Percentiles rank a stretch among this genome's conserved stretches.
Conservation (phyloP, 2,329 filamentous ascomycete species). For the Venturia aucupariae region DNA sequence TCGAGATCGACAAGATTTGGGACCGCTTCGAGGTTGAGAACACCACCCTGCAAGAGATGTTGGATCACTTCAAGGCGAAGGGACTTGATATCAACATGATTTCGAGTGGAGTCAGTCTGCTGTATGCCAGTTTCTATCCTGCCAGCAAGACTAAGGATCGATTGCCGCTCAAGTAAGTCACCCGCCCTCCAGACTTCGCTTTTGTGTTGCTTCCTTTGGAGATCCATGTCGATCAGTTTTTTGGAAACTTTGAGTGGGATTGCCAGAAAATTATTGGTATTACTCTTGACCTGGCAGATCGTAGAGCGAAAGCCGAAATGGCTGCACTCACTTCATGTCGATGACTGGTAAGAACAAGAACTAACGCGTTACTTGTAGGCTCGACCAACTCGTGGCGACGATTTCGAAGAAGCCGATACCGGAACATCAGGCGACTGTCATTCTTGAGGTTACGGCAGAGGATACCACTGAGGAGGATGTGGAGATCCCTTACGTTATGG, state of each 20-base stretch:
- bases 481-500: conserved; percentile 93
- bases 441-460: conserved; percentile 92
- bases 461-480: conserved; percentile 86
- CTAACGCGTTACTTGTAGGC: conserved; percentile 39
- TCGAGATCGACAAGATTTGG: conserved; percentile 92
- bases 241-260: background rate
- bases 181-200: background rate
- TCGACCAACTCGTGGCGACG: conserved; percentile 78
- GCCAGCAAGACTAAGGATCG: conserved; percentile 76
- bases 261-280: background rate
- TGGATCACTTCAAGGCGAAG: conserved; percentile 68
- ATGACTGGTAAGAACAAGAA: background rate
- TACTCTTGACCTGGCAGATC: too few species aligned
- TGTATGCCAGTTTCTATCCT: conserved; percentile 91
- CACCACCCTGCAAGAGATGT: conserved; percentile 73
- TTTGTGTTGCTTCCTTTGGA: conserved; percentile 23
- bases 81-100: conserved; percentile 85
- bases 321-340: too few species aligned
- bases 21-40: conserved; percentile 89
- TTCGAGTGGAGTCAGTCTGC: conserved; percentile 89
- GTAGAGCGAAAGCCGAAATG: too few species aligned
- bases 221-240: background rate
- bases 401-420: conserved; percentile 91
- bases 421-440: conserved; percentile 85
- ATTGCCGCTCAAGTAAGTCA: conserved; percentile 56